Percentiles rank a stretch among this genome's conserved stretches.
These are phyloP conservation scores for Multifurca ochricompacta DNA, from an alignment of 768 basidiomycete genomes.

Conservation along the genomic window DNA sequence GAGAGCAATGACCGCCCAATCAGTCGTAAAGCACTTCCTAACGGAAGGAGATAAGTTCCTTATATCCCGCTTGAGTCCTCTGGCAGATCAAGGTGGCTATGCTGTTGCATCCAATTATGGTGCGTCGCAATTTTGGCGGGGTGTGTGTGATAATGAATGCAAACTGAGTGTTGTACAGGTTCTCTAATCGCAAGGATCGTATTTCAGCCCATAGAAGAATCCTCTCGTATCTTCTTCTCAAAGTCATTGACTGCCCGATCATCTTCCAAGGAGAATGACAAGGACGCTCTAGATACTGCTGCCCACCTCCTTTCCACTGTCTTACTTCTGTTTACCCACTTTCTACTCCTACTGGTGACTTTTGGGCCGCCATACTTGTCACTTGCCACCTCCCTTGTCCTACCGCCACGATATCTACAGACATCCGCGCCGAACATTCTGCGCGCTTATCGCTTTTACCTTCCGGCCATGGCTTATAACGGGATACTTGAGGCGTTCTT, in stretches of 20 bases:
- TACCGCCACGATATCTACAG: conserved; percentile 59
- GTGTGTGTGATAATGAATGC: not conserved
- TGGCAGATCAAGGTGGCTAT: conserved; percentile 89
- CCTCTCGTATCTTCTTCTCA: conserved; percentile 84
- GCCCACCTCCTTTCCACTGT: conserved; percentile 38
- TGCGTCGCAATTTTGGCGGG: conserved; percentile 26
- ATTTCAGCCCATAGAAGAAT: conserved; percentile 95
- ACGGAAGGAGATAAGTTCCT: conserved; percentile 95
- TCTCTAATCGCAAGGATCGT: conserved; percentile 87
- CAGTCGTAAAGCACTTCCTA: conserved; percentile 85
- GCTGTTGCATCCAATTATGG: conserved; percentile 96
- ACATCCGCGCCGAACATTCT: conserved; percentile 81
- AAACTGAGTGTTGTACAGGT: conserved; percentile 38
- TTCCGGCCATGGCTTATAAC: conserved; percentile 85
- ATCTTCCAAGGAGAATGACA: not conserved
- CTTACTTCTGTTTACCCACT: conserved; percentile 59
- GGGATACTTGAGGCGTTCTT: conserved; percentile 90
- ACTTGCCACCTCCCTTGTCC: conserved; percentile 55
- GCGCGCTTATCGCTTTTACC: conserved; percentile 74
- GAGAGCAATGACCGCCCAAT: conserved; percentile 80
- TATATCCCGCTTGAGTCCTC: conserved; percentile 73
- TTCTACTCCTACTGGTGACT: conserved; percentile 61
- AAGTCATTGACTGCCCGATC: conserved; percentile 31
- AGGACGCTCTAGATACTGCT: conserved; percentile 29
- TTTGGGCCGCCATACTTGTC: conserved; percentile 75